A percentile compares a stretch with the other conserved stretches of the same genome.
These are phyloP conservation scores for Quercus aquifolioides DNA, from an alignment of 306 rosid species.

Conservation along the genomic window DNA sequence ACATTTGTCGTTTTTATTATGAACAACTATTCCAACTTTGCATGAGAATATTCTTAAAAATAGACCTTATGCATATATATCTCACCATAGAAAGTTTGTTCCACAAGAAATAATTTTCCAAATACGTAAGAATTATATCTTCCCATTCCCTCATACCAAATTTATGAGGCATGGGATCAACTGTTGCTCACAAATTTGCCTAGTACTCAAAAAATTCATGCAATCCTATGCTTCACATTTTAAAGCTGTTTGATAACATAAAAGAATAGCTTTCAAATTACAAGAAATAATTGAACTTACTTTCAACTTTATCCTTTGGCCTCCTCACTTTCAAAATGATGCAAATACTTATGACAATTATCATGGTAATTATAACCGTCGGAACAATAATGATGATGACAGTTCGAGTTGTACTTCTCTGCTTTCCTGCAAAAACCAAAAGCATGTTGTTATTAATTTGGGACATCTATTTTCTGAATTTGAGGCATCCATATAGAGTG, in stretches of 20 bases:
- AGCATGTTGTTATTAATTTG: background rate
- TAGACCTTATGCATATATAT: too few species aligned
- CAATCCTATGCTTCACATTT: background rate
- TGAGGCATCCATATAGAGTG: background rate
- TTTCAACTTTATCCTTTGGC: background rate
- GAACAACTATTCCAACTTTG: too few species aligned
- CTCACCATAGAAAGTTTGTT: too few species aligned
- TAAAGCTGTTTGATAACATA: background rate
- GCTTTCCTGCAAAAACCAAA: background rate
- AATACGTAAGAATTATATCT: too few species aligned
- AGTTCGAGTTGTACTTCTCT: background rate
- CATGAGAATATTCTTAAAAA: too few species aligned
- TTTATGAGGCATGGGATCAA: too few species aligned
- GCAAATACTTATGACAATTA: background rate
- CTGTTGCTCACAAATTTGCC: too few species aligned
- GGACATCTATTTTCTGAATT: background rate
- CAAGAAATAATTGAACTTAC: background rate
- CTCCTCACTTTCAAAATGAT: background rate
- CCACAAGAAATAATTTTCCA: too few species aligned
- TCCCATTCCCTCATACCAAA: too few species aligned
- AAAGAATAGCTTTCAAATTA: background rate
- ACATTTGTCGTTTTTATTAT: too few species aligned
- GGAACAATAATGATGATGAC: background rate
- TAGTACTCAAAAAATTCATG: too few species aligned
- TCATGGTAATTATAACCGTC: background rate